Percentiles rank a stretch among this genome's conserved stretches.
Conservation (phyloP, 2,329 filamentous ascomycete species). For the Pseudocercospora vitis region DNA sequence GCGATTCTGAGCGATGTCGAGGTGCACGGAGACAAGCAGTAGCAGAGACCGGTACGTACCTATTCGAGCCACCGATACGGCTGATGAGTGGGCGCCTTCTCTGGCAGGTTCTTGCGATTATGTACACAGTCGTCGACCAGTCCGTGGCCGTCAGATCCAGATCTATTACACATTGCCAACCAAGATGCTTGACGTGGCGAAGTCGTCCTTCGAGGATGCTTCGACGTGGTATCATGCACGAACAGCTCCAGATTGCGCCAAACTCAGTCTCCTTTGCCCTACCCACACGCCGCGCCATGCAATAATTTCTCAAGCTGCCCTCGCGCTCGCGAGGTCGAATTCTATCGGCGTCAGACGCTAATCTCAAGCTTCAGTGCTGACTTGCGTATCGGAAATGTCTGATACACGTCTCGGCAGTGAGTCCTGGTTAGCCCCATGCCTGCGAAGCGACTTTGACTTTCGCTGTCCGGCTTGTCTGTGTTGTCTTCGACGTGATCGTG, state of each 20-base stretch:
- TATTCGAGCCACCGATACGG: too few species aligned
- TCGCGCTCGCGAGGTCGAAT: background rate
- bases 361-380: background rate
- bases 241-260: slow-evolving; percentile 1
- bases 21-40: too few species aligned
- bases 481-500: background rate
- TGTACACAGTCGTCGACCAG: slow-evolving; percentile 2
- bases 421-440: too few species aligned
- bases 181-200: slow-evolving; percentile 1
- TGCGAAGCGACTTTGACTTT: background rate
- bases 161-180: slow-evolving; percentile 8
- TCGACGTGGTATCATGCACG: slow-evolving; percentile 7
- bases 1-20: too few species aligned
- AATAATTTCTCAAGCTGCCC: background rate
- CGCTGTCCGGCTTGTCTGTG: background rate
- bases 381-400: background rate
- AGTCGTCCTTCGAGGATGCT: slow-evolving; percentile 1
- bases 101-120: slow-evolving; percentile 1
- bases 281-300: slow-evolving; percentile 6
- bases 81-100: background rate
- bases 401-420: background rate
- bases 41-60: too few species aligned
- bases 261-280: background rate
- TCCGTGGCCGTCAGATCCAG: background rate
- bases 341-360: background rate